phyloP scores from a whole-genome alignment of 768 basidiomycete genomes.

The Kwoniella sp. region DNA sequence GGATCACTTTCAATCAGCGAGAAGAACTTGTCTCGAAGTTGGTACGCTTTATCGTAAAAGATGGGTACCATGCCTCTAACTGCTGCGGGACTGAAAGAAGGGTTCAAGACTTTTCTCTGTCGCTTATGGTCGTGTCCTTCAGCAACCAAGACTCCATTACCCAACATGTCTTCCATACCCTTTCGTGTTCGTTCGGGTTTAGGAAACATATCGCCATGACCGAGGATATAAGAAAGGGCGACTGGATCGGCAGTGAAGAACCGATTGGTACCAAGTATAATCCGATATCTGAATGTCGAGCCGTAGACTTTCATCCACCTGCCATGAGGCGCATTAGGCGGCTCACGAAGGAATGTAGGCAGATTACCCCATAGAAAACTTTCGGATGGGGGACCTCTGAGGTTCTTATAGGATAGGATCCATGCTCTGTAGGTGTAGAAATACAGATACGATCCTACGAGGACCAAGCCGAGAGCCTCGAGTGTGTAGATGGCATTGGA shows the following conservation, averaged over 20 bases:
- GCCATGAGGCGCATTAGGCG: slow-evolving; percentile 32
- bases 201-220: slow-evolving; percentile 65
- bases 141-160: slow-evolving; percentile 61
- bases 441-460: slow-evolving; percentile 19
- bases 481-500: slow-evolving; percentile 11
- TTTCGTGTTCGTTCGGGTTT: slow-evolving; percentile 80
- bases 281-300: slow-evolving; percentile 37
- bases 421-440: slow-evolving; percentile 25
- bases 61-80: slow-evolving; percentile 63
- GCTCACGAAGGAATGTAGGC: slow-evolving; percentile 27
- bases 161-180: slow-evolving; percentile 75
- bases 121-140: slow-evolving; percentile 69
- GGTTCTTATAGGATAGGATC: slow-evolving; percentile 26
- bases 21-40: slow-evolving; percentile 56
- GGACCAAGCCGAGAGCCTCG: neutral
- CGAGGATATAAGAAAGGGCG: slow-evolving; percentile 72
- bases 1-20: slow-evolving; percentile 31
- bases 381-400: slow-evolving; percentile 34
- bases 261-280: slow-evolving; percentile 60
- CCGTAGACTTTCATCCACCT: slow-evolving; percentile 47
- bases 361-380: slow-evolving; percentile 36
- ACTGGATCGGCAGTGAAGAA: slow-evolving; percentile 78
- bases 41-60: slow-evolving; percentile 64
- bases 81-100: slow-evolving; percentile 57
- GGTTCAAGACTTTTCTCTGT: slow-evolving; percentile 64